A percentile compares a stretch with the other conserved stretches of the same genome.
phyloP scores from a whole-genome alignment of 768 basidiomycete species.

The Termitomyces sp. region DNA sequence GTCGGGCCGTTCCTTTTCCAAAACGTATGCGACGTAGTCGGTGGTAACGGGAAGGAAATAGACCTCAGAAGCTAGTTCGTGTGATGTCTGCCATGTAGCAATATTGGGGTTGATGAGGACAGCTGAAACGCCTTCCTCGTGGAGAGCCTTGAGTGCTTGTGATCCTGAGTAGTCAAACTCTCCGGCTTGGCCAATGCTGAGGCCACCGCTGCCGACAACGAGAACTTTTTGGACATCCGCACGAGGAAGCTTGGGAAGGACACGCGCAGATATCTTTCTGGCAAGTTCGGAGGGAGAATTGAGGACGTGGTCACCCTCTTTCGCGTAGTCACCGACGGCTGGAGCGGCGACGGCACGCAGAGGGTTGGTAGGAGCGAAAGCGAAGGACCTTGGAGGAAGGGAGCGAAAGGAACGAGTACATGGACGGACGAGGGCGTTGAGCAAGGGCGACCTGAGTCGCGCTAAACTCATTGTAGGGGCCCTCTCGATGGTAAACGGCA shows the following conservation, averaged over 20 bases:
- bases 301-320: constrained; percentile 72
- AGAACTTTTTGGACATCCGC: constrained; percentile 93
- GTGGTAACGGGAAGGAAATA: constrained; percentile 96
- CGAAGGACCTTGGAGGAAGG: constrained; percentile 27
- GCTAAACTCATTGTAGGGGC: constrained; percentile 32
- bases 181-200: constrained; percentile 97
- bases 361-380: constrained; percentile 43
- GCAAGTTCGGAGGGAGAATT: constrained; percentile 95
- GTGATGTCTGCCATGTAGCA: constrained; percentile 98
- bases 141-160: constrained; percentile 95
- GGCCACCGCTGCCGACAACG: constrained; percentile 93
- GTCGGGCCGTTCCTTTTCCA: constrained; percentile 98
- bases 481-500: constrained; percentile 11
- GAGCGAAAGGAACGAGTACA: constrained; percentile 49
- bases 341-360: constrained; percentile 68
- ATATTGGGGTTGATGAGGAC: constrained; percentile 99
- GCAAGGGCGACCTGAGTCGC: constrained; percentile 36
- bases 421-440: constrained; percentile 26
- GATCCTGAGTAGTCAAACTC: constrained; percentile 99
- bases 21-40: constrained; percentile 97
- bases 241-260: constrained; percentile 86
- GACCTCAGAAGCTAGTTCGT: constrained; percentile 93
- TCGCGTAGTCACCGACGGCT: constrained; percentile 65
- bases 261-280: constrained; percentile 87
- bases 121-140: constrained; percentile 90